phyloP scores from a whole-genome alignment of 106 monocot genomes.

The Apostasia ramifera region DNA sequence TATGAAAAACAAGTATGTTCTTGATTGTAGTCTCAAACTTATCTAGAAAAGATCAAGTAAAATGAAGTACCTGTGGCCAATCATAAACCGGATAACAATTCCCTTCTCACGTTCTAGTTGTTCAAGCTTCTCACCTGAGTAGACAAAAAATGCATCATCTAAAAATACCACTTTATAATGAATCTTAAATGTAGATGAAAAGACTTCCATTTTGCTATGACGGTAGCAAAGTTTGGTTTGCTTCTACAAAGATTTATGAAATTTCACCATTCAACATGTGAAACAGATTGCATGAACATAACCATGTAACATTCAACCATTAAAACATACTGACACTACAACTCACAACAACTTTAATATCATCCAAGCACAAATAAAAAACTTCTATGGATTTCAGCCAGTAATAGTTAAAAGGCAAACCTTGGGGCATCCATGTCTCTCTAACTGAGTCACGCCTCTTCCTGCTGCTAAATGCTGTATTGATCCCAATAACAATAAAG shows the following conservation, averaged over 20 bases:
- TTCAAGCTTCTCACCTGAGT: slow-evolving; percentile 67
- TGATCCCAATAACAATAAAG: slow-evolving; percentile 92
- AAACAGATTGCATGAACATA: too few relatives aligned
- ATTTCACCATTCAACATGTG: too few relatives aligned
- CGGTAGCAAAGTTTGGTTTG: too few relatives aligned
- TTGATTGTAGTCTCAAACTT: neutral
- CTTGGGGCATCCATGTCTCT: slow-evolving; percentile 97
- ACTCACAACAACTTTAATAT: neutral
- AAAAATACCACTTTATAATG: neutral
- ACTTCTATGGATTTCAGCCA: too few relatives aligned
- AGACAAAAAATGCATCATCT: slow-evolving; percentile 1
- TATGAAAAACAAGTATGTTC: too few relatives aligned
- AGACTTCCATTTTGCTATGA: too few relatives aligned
- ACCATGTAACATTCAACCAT: too few relatives aligned
- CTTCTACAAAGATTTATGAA: too few relatives aligned
- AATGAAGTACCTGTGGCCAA: slow-evolving; percentile 77
- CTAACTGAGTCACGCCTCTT: slow-evolving; percentile 91
- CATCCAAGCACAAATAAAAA: neutral
- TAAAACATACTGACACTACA: too few relatives aligned
- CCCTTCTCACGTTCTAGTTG: slow-evolving; percentile 87
- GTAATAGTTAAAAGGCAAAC: slow-evolving; percentile 16
- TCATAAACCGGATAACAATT: slow-evolving; percentile 86
- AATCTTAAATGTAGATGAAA: too few relatives aligned
- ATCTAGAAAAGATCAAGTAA: neutral
- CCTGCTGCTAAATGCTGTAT: slow-evolving; percentile 97